Evolutionary conservation across 2,329 filamentous ascomycete species (phyloP), one percentile per base, ranked within the genome.

Genomic region (Pseudocercospora pini-densiflorae): DNA sequence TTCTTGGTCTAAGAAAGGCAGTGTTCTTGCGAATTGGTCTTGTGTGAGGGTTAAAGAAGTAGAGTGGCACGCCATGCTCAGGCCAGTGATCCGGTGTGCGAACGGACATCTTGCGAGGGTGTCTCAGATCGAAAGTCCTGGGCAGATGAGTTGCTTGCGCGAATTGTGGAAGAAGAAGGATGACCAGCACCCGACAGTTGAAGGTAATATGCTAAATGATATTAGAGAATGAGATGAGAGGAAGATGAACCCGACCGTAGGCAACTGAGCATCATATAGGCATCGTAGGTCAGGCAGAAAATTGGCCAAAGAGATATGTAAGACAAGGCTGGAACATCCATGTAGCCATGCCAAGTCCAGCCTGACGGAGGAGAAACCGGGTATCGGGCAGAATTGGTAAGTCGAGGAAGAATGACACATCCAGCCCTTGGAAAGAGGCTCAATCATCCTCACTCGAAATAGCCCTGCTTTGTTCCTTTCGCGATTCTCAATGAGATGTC

Each of bases 181-280:
- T 58, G 24, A 23, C 55, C 55, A 58, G 55, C 55, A 58, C 55
- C 55, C 27, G 12, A 6, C 1, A 23, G 21, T 24, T 21, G 47
- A 51, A 51, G 47, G 4, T 7, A 6, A 36, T 58, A 29, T 24
- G 36, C 16, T 40, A 7, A 31, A 58, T 10, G 16, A 21, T 14
- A 23, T 27, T 21, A 58, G 27, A 58, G 55, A 36, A 58, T 36
- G 29, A 43, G n/a, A 58, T 58, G 55, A 36, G 36, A 58, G 12
- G 2, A 58, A 14, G 8, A 12, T 3, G 27, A 19, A 0, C 21
- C 14, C n/a, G 8, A 58, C 31, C 55, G 19, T 14, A 40, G 14
- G 19, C 55, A 21, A 2, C 29, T 58, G 21, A 19, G 19, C 14
- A 51, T 51, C n/a, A 51, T 51, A 51, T 51, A 43, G 40, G 16